Conservation (phyloP, 208 protist species). For the Acanthamoeba lenticulata region DNA sequence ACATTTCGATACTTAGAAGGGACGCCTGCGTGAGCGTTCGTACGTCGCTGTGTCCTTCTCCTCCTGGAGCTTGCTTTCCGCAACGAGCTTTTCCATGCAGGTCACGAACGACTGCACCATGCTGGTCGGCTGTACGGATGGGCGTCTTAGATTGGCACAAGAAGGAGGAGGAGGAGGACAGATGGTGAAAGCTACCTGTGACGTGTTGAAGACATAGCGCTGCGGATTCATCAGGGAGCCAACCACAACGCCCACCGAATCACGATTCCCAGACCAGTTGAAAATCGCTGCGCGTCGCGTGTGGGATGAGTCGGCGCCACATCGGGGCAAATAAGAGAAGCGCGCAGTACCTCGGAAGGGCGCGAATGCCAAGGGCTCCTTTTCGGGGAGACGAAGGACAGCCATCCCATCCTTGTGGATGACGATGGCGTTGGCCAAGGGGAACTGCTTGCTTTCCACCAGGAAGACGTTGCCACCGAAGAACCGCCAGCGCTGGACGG, state of each 20-base stretch:
- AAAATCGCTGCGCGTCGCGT: background rate
- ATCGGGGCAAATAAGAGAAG: background rate
- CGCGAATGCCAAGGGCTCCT: conserved; percentile 14
- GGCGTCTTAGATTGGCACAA: background rate
- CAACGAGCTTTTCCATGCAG: background rate
- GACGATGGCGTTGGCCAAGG: background rate
- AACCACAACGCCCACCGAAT: background rate
- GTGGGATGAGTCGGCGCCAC: background rate
- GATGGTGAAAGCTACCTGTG: background rate
- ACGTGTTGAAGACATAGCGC: background rate
- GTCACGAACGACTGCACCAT: background rate
- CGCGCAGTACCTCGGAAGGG: background rate
- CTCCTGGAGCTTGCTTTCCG: background rate
- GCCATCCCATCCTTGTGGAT: background rate
- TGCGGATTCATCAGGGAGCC: conserved; percentile 16
- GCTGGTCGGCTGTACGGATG: background rate
- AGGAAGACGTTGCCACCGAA: conserved; percentile 19
- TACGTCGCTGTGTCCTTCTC: no score
- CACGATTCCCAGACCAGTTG: background rate
- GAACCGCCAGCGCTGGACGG: background rate
- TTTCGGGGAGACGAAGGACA: background rate
- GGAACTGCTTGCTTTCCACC: conserved; percentile 16
- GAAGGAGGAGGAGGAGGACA: background rate
- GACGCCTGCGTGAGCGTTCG: no score
- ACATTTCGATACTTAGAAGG: no score